Percentiles rank a stretch among this genome's conserved stretches.
Evolutionary conservation across 2,329 filamentous ascomycete species (phyloP).

Genomic region (Didymella sp.): DNA sequence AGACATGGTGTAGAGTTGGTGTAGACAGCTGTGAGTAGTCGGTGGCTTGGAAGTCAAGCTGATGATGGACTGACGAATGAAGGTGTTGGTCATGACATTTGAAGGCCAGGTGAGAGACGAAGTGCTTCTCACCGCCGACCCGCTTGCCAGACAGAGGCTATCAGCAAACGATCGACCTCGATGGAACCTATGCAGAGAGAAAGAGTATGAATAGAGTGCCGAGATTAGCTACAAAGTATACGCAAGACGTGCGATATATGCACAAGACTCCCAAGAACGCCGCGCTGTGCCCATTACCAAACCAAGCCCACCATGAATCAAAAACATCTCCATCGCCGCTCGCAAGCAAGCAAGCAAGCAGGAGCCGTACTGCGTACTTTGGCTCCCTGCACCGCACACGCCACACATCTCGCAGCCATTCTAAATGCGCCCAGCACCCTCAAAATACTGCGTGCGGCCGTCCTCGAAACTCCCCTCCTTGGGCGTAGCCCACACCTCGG

Average conservation of each 20-base stretch:
- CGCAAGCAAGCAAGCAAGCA: not conserved
- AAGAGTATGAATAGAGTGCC: not conserved
- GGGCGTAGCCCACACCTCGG: constrained; percentile 47
- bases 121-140: not conserved
- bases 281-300: constrained; percentile 9
- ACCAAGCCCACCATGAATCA: not conserved
- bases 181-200: not conserved
- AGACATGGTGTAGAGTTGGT: not conserved
- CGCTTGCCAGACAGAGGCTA: no score
- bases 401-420: not conserved
- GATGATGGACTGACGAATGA: no score
- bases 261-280: constrained; percentile 4
- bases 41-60: no score
- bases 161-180: no score
- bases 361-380: constrained; percentile 16
- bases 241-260: not conserved
- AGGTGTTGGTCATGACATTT: no score
- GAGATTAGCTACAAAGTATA: not conserved
- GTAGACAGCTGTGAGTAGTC: not conserved
- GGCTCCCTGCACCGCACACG: not conserved
- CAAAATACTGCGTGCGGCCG: constrained; percentile 31
- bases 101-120: not conserved
- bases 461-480: constrained; percentile 42
- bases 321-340: not conserved
- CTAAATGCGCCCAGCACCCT: constrained; percentile 16